A percentile compares a stretch with the other conserved stretches of the same genome.
Conservation (phyloP, 257 asterid species). For the Solanum corneliomulleri region DNA sequence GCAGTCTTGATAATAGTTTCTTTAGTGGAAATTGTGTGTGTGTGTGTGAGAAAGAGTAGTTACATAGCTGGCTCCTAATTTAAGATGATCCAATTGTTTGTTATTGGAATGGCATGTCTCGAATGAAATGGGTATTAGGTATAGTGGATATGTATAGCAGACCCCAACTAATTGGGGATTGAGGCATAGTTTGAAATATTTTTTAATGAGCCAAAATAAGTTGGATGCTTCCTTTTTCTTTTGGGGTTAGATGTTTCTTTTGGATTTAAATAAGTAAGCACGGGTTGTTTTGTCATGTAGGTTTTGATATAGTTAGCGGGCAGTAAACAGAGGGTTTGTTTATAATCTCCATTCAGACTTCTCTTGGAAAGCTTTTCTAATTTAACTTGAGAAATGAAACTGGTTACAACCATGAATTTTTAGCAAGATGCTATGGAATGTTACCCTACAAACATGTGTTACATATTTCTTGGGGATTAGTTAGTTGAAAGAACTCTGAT, state of each 20-base stretch:
- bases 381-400: not conserved
- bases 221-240: not conserved
- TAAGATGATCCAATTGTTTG: not conserved
- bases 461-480: not conserved
- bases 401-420: not conserved
- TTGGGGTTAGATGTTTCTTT: not conserved
- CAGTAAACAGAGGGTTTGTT: not conserved
- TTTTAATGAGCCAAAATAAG: not conserved
- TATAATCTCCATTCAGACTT: not conserved
- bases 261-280: not conserved
- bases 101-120: not conserved
- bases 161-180: not conserved
- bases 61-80: not conserved
- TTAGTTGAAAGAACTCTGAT: not conserved
- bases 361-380: not conserved
- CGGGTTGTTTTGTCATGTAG: not conserved
- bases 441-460: not conserved
- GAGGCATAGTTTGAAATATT: not conserved
- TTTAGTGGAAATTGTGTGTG: not conserved
- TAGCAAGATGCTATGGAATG: not conserved
- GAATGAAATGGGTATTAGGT: not conserved
- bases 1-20: not conserved
- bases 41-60: not conserved
- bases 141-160: not conserved
- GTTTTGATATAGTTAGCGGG: not conserved